A percentile compares a stretch with the other conserved stretches of the same genome.
Evolutionary conservation across 371 early-diverging fungal species (phyloP).

Genomic region (Encephalitozoon hellem): DNA sequence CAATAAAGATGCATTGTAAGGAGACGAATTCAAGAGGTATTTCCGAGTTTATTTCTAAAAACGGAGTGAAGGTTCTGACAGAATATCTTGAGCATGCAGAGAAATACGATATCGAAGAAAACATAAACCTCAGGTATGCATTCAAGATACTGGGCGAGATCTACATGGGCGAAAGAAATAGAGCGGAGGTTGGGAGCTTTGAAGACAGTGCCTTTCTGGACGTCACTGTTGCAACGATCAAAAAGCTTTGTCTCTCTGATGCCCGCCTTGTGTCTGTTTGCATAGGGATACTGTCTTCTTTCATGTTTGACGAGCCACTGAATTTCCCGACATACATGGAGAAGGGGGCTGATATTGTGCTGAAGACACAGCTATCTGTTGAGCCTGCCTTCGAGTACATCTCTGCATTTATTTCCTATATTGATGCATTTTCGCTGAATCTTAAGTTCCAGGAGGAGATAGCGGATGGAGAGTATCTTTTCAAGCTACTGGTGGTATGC

Average conservation of each 20-base stretch:
- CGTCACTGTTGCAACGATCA: background rate
- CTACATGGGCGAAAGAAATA: background rate
- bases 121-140: background rate
- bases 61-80: background rate
- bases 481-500: background rate
- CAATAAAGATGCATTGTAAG: background rate
- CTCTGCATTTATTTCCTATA: background rate
- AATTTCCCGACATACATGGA: background rate
- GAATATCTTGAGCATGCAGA: background rate
- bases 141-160: background rate
- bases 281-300: background rate
- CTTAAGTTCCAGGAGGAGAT: background rate
- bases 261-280: background rate
- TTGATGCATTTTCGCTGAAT: constrained; percentile 2
- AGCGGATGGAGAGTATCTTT: background rate
- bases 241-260: background rate
- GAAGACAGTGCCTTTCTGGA: background rate
- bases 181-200: background rate
- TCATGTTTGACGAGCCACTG: background rate
- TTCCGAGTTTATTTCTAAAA: background rate
- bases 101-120: background rate
- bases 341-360: background rate
- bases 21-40: background rate
- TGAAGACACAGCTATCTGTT: background rate
- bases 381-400: background rate